Evolutionary conservation across 2,329 filamentous ascomycete genomes (phyloP).

Genomic region (Pyricularia sp.): DNA sequence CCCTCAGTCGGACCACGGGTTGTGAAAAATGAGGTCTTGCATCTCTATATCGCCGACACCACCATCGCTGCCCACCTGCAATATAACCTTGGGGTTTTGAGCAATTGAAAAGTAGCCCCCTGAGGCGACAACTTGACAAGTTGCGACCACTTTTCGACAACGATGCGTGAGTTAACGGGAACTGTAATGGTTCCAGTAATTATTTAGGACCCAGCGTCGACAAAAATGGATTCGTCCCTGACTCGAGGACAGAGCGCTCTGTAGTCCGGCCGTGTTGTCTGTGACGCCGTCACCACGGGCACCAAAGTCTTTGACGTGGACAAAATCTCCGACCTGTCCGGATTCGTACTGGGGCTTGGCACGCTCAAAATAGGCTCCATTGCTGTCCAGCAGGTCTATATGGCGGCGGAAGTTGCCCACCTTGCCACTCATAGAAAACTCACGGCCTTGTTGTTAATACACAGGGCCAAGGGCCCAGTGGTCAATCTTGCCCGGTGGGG

Average conservation of each 20-base stretch:
- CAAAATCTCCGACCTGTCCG: slow-evolving; percentile 5
- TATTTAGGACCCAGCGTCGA: slow-evolving; percentile 17
- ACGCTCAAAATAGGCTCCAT: slow-evolving; percentile 8
- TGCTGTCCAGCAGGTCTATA: background rate
- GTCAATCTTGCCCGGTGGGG: background rate
- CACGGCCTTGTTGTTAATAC: too few species aligned
- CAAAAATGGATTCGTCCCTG: slow-evolving; percentile 23
- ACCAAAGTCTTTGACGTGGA: slow-evolving; percentile 27
- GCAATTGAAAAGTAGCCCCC: slow-evolving; percentile 35
- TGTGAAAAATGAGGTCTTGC: slow-evolving; percentile 53
- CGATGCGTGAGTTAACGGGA: slow-evolving; percentile 53
- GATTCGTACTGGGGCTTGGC: slow-evolving; percentile 8
- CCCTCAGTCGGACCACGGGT: slow-evolving; percentile 43
- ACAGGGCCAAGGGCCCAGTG: background rate
- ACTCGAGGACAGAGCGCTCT: slow-evolving; percentile 30
- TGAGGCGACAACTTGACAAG: slow-evolving; percentile 57
- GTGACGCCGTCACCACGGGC: slow-evolving; percentile 8
- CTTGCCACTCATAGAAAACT: background rate
- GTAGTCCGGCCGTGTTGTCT: slow-evolving; percentile 32
- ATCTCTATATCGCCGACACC: slow-evolving; percentile 57
- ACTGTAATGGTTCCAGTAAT: slow-evolving; percentile 40
- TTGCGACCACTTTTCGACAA: slow-evolving; percentile 61
- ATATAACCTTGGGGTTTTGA: slow-evolving; percentile 49
- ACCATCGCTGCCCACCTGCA: slow-evolving; percentile 52
- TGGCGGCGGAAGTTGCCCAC: background rate